Percentiles rank a stretch among this genome's conserved stretches.
Evolutionary conservation across 768 basidiomycete species (phyloP).

Genomic region (Suillus bovinus): DNA sequence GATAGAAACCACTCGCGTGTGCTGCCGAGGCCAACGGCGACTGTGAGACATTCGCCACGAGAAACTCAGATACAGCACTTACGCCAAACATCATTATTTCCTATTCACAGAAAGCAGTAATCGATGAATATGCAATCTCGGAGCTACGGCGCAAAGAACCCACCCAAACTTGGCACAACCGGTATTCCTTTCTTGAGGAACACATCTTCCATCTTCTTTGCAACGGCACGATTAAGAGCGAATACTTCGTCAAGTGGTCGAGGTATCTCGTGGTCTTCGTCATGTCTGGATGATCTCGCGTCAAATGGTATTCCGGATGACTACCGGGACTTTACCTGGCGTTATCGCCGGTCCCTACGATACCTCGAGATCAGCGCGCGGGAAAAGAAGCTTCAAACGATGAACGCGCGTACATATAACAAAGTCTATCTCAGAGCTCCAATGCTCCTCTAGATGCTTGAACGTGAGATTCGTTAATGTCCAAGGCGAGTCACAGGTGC

Average conservation of each 20-base stretch:
- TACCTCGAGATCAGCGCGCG: background rate
- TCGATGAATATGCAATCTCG: slow-evolving; percentile 1
- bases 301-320: background rate
- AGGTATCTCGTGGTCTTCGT: slow-evolving; percentile 80
- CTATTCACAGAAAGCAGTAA: slow-evolving; percentile 35
- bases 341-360: slow-evolving; percentile 75
- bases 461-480: slow-evolving; percentile 79
- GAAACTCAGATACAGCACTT: slow-evolving; percentile 33
- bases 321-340: slow-evolving; percentile 46
- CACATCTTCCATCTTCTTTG: slow-evolving; percentile 68
- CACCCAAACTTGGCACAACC: slow-evolving; percentile 79
- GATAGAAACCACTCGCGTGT: slow-evolving; percentile 45
- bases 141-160: slow-evolving; percentile 20
- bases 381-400: slow-evolving; percentile 5
- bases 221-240: slow-evolving; percentile 65
- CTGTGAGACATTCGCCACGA: background rate
- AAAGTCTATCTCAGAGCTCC: slow-evolving; percentile 86
- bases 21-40: slow-evolving; percentile 35
- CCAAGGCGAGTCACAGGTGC: slow-evolving; percentile 81
- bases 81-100: slow-evolving; percentile 94
- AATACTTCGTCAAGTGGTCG: slow-evolving; percentile 82
- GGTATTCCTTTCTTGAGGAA: slow-evolving; percentile 72
- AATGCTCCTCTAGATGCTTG: slow-evolving; percentile 75
- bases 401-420: slow-evolving; percentile 65
- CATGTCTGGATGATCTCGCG: slow-evolving; percentile 56